Conservation (phyloP, 176 grass and related monocot genomes). For the Tuctoria greenei region DNA sequence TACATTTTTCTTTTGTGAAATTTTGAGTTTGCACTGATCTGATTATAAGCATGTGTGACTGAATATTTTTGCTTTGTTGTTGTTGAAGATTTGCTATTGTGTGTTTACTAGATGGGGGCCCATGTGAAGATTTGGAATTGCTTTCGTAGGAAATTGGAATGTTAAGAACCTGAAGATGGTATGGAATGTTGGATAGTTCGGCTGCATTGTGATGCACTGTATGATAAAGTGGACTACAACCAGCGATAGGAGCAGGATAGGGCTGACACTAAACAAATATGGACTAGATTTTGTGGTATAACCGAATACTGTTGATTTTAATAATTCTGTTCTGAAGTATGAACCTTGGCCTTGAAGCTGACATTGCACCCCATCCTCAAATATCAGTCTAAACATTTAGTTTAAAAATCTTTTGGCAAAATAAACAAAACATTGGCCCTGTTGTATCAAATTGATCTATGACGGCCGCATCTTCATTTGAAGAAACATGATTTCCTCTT, state of each 20-base stretch:
- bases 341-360: slow-evolving; percentile 3
- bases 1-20: no score
- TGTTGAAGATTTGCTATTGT: slow-evolving; percentile 58
- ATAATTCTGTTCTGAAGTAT: slow-evolving; percentile 43
- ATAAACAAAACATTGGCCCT: not conserved
- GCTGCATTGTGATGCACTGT: slow-evolving; percentile 46
- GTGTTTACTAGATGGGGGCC: slow-evolving; percentile 58
- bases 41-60: slow-evolving; percentile 26
- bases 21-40: no score
- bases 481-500: not conserved
- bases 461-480: slow-evolving; percentile 15
- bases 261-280: slow-evolving; percentile 43
- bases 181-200: slow-evolving; percentile 52
- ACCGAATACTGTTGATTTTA: slow-evolving; percentile 43
- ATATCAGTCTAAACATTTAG: slow-evolving; percentile 2
- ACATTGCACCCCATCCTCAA: slow-evolving; percentile 27
- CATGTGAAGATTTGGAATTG: slow-evolving; percentile 53
- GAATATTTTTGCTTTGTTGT: slow-evolving; percentile 25
- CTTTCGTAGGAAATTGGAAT: slow-evolving; percentile 55
- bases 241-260: slow-evolving; percentile 51
- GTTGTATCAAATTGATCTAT: slow-evolving; percentile 20
- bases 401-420: not conserved
- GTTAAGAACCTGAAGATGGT: slow-evolving; percentile 48
- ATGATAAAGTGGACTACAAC: slow-evolving; percentile 50
- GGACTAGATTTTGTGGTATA: slow-evolving; percentile 46